A percentile compares a stretch with the other conserved stretches of the same genome.
These are phyloP conservation scores for Avicennia marina DNA, from an alignment of 257 asterid species.

Conservation along the genomic window DNA sequence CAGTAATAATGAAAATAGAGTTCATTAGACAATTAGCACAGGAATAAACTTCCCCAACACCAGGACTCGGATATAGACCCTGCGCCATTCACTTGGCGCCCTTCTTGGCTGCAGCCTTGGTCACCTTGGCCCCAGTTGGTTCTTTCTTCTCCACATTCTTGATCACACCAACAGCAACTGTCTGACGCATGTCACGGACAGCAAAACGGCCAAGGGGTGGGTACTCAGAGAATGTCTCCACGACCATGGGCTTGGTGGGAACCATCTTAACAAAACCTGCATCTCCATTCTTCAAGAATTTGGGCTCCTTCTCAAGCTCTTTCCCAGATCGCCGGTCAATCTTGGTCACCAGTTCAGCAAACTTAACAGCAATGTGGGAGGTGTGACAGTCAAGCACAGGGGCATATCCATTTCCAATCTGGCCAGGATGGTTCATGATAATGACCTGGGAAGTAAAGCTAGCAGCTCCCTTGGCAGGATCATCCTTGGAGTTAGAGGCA, in stretches of 20 bases:
- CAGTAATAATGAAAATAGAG: background rate
- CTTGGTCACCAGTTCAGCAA: too few relatives aligned
- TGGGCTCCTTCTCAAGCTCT: slow-evolving; percentile 34
- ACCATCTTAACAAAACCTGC: too few relatives aligned
- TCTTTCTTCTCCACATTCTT: slow-evolving; percentile 53
- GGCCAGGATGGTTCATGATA: slow-evolving; percentile 23
- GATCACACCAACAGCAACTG: slow-evolving; percentile 6
- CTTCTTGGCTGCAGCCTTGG: slow-evolving; percentile 51
- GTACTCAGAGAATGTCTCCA: too few relatives aligned
- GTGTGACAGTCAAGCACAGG: slow-evolving; percentile 52
- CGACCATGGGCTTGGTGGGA: too few relatives aligned
- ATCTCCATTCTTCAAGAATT: background rate
- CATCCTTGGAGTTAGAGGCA: slow-evolving; percentile 35
- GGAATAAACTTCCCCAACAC: background rate
- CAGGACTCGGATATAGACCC: background rate
- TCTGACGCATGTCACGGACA: too few relatives aligned
- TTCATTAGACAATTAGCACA: too few relatives aligned
- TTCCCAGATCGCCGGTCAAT: too few relatives aligned
- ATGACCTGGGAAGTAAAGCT: too few relatives aligned
- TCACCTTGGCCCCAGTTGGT: slow-evolving; percentile 48
- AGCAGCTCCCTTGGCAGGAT: slow-evolving; percentile 20
- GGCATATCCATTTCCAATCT: slow-evolving; percentile 51
- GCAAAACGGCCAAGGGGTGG: too few relatives aligned
- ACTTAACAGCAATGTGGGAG: slow-evolving; percentile 46
- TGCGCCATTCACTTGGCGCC: slow-evolving; percentile 41